Evolutionary conservation across 1,139 yeast species (phyloP).

Genomic region (Sugiyamaella paludigena): DNA sequence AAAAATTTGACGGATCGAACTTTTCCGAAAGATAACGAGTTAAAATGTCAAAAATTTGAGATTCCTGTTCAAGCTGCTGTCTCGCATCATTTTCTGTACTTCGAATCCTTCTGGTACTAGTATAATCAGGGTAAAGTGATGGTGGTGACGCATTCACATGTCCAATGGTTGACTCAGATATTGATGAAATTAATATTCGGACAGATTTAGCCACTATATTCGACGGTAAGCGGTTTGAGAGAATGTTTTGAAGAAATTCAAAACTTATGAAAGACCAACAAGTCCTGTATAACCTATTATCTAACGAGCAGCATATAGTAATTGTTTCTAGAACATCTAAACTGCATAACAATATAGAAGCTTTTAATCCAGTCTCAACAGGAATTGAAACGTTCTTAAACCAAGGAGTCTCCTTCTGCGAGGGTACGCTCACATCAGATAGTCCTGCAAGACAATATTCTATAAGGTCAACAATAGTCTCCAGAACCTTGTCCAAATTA

Average conservation of each 20-base stretch:
- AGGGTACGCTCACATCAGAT: not conserved
- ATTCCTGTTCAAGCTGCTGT: constrained; percentile 12
- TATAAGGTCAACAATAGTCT: constrained; percentile 1
- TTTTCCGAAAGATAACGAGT: constrained; percentile 7
- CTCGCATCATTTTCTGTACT: not conserved
- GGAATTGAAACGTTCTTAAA: constrained; percentile 22
- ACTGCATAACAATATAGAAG: constrained; percentile 48
- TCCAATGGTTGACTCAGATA: constrained; percentile 18
- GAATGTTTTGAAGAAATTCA: constrained; percentile 13
- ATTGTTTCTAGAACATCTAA: constrained; percentile 54
- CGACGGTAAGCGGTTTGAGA: constrained; percentile 16
- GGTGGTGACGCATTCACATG: constrained; percentile 10
- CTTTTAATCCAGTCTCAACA: constrained; percentile 20
- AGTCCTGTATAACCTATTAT: constrained; percentile 3
- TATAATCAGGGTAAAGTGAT: not conserved
- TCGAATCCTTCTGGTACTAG: not conserved
- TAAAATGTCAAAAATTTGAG: constrained; percentile 7
- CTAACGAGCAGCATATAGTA: constrained; percentile 29
- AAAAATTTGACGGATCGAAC: constrained; percentile 5
- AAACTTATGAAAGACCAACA: constrained; percentile 20
- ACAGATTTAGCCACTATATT: constrained; percentile 14
- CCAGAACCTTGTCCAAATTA: not conserved
- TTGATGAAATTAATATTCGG: constrained; percentile 16
- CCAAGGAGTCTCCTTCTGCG: constrained; percentile 15
- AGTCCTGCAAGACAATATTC: not conserved